Base-by-base conservation (phyloP, 208 protist species). In the Jaenimonas drosophilae region DNA sequence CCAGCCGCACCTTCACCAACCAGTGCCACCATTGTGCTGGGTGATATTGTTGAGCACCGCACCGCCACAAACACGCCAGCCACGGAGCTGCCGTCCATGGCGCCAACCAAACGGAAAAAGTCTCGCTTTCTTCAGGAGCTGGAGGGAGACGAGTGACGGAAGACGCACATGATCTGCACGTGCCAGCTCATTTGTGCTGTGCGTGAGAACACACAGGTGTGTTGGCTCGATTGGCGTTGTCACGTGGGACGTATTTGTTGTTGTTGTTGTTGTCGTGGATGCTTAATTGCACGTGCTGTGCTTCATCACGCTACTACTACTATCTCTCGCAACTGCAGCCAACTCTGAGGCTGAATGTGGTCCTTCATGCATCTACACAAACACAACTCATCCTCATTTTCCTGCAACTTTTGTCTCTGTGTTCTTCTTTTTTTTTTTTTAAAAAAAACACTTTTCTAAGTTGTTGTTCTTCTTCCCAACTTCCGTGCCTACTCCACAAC, bases 381-480 rank as follows among this genome's bases (percentile, higher is more conserved):
- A 16, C 14, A 34, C 14, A 14, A 34, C 31, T 34, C 11, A 34
- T 14, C 14, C 31, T 34, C 31, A 16, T 34, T 34, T 34, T 14
- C 11, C 31, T 34, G 31, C 14, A 16, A 16, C 14, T 34, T 34
- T 14, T 16, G 11, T 34, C 14, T 34, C 31, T 9, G 14, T 34
- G 9, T 14, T 14, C 31, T 34, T 34, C 14, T 42, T 6, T 42
- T 42, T 20, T 17, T 17, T 17, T 20, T 42, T 42, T 42, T 7
- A 11, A 11, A 11, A 21, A 20, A 6, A 21, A 6, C 16, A 17
- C 37, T 24, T 42, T 42, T 42, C 19, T 42, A 42, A 6, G 23
- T 42, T 17, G 23, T 42, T 17, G 11, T 42, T 42, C 37, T 20
- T 42, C 37, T 21, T n/a, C n/a, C n/a, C n/a, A n/a, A n/a, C n/a